Base-by-base conservation (phyloP, 1,284 basidiomycete genomes). In the Rhodotorula sp. region DNA sequence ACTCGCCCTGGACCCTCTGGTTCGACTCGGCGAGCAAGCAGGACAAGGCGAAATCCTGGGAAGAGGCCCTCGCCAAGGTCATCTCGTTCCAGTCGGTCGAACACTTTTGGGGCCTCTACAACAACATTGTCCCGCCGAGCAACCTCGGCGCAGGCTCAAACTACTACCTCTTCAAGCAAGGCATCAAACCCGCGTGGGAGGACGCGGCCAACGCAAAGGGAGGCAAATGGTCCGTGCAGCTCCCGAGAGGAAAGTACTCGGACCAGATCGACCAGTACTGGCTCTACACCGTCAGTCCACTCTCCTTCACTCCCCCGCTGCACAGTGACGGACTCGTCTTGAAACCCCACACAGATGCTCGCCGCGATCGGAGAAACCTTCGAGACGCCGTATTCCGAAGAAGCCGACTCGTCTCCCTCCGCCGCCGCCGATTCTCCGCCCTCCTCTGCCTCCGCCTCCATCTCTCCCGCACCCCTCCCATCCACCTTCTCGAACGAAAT, bases 81-180 rank as follows among this genome's bases (percentile, higher is more conserved):
- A 93, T 97, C 79, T 88, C 86, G 74, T 95, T 97, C 79, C 90
- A 95, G 80, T 92, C 90, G 73, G 93, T 97, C 38, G 94, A 97
- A 83, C 94, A 97, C 82, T 97, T 97, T 82, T 97, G 95, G 95
- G 93, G 92, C 23, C 83, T 98, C 73, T 97, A 98, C 84, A 97
- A 98, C 84, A 97, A 98, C 83, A 95, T 99, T 78, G 89, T 99
- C 47, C 91, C 94, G 26, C 97, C 95, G n/a, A 95, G 93, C 31
- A 87, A 89, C 79, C 85, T 99, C 77, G 34, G 38, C 56, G 93
- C 93, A 50, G 97, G 95, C 84, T 93, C 95, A 50, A 99, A 99
- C 82, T 99, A 99, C 83, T 99, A 99, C 84, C 86, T 99, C 71
- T 99, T 99, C 89, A 98, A 97, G 86, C 91, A 93, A 79, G 91